Evolutionary conservation across 371 early-diverging fungal genomes (phyloP).

Genomic region (Actinomortierella wolfii): DNA sequence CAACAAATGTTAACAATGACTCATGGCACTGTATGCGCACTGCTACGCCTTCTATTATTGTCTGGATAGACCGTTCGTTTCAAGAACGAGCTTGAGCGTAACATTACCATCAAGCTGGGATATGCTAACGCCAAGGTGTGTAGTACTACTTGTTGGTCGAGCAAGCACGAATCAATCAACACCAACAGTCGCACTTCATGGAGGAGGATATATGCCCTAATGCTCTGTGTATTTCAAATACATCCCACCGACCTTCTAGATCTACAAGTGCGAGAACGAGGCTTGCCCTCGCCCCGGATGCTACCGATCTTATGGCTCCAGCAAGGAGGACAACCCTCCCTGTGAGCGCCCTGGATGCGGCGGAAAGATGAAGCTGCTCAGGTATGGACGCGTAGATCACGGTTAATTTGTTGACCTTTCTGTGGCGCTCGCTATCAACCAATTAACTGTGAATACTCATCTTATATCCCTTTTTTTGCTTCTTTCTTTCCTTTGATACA

Average conservation of each 20-base stretch:
- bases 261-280: slow-evolving; percentile 94
- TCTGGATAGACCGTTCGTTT: slow-evolving; percentile 92
- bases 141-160: too few relatives aligned
- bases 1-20: too few relatives aligned
- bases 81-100: slow-evolving; percentile 99
- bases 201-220: too few relatives aligned
- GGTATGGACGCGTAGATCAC: slow-evolving; percentile 47
- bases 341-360: slow-evolving; percentile 94
- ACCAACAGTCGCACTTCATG: too few relatives aligned
- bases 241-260: too few relatives aligned
- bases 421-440: not conserved
- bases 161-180: too few relatives aligned
- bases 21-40: not conserved
- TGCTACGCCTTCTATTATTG: slow-evolving; percentile 2
- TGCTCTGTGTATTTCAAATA: too few relatives aligned
- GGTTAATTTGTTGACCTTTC: slow-evolving; percentile 3
- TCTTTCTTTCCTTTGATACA: slow-evolving; percentile 4
- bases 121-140: slow-evolving; percentile 99
- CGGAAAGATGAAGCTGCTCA: slow-evolving; percentile 85
- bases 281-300: slow-evolving; percentile 97
- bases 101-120: slow-evolving; percentile 99
- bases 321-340: slow-evolving; percentile 86
- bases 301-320: slow-evolving; percentile 88
- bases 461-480: not conserved
- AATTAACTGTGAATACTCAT: not conserved